Percentiles rank a stretch among this genome's conserved stretches.
Evolutionary conservation across 305 asterid genomes (phyloP).

Genomic region (Fraxinus sp.): DNA sequence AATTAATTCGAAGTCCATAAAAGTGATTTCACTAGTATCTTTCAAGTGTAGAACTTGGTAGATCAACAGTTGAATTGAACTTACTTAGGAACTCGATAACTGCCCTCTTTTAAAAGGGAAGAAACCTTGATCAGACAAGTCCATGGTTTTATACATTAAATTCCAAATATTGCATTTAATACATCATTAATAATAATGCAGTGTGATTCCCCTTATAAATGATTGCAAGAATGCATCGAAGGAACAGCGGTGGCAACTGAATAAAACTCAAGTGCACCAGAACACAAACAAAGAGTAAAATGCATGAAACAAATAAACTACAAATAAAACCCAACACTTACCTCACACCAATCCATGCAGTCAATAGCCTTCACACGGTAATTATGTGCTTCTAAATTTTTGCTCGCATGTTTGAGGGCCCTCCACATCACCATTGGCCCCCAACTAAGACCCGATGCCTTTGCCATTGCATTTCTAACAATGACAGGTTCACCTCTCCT

Average conservation of each 20-base stretch:
- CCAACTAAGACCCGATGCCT: slow-evolving; percentile 80
- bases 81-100: neutral
- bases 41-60: neutral
- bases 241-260: neutral
- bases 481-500: slow-evolving; percentile 75
- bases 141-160: neutral
- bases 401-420: slow-evolving; percentile 64
- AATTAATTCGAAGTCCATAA: neutral
- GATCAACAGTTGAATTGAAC: neutral
- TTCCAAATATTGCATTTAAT: neutral
- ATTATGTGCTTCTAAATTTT: slow-evolving; percentile 45
- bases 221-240: neutral
- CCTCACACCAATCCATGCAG: slow-evolving; percentile 90
- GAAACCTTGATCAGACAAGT: neutral
- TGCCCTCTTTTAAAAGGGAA: neutral
- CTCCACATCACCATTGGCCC: slow-evolving; percentile 87
- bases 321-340: slow-evolving; percentile 25
- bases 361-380: slow-evolving; percentile 66
- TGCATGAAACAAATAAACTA: slow-evolving; percentile 1
- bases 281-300: neutral
- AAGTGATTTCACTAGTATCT: neutral
- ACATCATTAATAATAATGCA: neutral
- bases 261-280: neutral
- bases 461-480: slow-evolving; percentile 48
- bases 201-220: neutral